A percentile compares a stretch with the other conserved stretches of the same genome.
Conservation (phyloP, 1,284 basidiomycete species). For the Prillingera fragicola region DNA sequence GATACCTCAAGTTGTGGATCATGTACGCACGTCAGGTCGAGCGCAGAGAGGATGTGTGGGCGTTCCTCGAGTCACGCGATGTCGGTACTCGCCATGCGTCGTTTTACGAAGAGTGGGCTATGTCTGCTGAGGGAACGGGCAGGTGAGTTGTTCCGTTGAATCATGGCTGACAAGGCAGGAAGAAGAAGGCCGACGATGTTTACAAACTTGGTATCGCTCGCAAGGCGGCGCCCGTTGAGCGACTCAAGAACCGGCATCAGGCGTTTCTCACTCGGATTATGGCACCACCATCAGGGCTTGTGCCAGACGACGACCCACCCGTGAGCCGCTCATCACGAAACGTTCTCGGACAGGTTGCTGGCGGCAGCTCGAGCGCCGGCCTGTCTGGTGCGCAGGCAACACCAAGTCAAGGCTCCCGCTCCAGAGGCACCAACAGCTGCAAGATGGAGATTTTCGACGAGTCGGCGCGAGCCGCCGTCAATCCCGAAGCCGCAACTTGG, state of each 20-base stretch:
- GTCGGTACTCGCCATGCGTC: conserved; percentile 72
- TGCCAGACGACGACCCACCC: conserved; percentile 36
- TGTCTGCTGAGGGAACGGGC: conserved; percentile 63
- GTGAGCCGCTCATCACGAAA: conserved; percentile 3
- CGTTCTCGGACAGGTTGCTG: conserved; percentile 28
- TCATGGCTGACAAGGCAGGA: conserved; percentile 48
- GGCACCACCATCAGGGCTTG: conserved; percentile 39
- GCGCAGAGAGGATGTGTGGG: conserved; percentile 60
- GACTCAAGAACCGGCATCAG: conserved; percentile 74
- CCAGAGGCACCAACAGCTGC: conserved; percentile 40
- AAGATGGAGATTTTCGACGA: conserved; percentile 50
- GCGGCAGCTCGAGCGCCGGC: conserved; percentile 13
- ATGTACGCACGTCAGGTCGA: conserved; percentile 66
- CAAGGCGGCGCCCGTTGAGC: conserved; percentile 72
- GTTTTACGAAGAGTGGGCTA: conserved; percentile 81
- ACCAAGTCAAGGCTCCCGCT: conserved; percentile 8
- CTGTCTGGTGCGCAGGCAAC: conserved; percentile 1
- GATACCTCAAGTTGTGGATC: conserved; percentile 85
- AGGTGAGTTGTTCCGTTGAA: conserved; percentile 54
- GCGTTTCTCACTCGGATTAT: conserved; percentile 73
- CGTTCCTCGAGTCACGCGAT: conserved; percentile 67
- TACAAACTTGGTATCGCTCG: conserved; percentile 79
- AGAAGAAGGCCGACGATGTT: conserved; percentile 70
- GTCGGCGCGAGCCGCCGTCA: conserved; percentile 13
- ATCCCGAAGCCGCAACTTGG: conserved; percentile 43